Conservation (phyloP, 1,284 basidiomycete genomes). For the Xerocomus amazonicus region DNA sequence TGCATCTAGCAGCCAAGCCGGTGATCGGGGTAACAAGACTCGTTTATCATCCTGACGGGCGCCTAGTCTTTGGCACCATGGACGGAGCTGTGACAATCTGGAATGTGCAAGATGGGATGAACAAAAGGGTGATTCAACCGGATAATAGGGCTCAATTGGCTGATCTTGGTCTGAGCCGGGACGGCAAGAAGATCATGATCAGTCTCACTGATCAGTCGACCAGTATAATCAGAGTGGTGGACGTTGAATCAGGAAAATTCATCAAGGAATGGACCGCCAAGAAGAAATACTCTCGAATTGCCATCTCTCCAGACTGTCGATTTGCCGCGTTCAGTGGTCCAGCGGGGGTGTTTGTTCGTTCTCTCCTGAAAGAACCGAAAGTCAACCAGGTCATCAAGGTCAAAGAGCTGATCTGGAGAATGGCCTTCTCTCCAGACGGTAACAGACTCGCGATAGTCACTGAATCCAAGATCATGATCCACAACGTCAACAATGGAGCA, state of each 20-base stretch:
- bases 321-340: neutral
- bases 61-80: neutral
- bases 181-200: neutral
- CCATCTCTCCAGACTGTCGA: neutral
- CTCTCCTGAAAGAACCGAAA: no score
- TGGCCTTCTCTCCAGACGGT: neutral
- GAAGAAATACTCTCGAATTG: neutral
- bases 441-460: neutral
- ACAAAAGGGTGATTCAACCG: neutral
- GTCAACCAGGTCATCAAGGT: neutral
- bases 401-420: neutral
- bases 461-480: neutral
- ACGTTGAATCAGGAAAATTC: neutral
- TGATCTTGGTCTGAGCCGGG: neutral
- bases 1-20: no score
- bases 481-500: neutral
- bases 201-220: no score
- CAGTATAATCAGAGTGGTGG: neutral
- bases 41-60: neutral
- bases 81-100: neutral
- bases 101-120: neutral
- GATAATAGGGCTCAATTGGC: neutral
- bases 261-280: conserved; percentile 4
- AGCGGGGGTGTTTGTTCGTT: neutral
- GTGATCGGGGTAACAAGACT: no score